Evolutionary conservation across 2,329 filamentous ascomycete species (phyloP), one percentile per base, ranked within the genome.

Genomic region (Teratosphaeria nubilosa): DNA sequence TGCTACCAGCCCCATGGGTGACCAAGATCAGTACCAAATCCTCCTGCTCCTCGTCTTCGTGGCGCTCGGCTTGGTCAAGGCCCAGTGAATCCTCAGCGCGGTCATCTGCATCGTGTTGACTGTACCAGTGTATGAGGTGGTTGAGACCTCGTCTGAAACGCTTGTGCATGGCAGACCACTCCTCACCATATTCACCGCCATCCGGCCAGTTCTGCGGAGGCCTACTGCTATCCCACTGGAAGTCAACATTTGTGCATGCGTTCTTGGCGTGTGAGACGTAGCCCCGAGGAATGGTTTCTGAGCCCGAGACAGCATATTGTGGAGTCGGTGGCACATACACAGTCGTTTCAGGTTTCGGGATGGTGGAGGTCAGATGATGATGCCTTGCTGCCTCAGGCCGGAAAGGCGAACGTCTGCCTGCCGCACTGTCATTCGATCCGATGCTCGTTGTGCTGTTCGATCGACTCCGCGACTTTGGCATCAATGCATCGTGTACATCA

Each of bases 161-260:
- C 69, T 86, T 86, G 73, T 99, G 94, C 94, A 99, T 97, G 3
- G 85, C 80, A 31, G 90, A 88, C 94, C 94, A 99, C 73, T 97
- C 94, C 73, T 99, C 94, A 0, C 90, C 91, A 66, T 90, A 88
- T 51, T 86, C 82, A 45, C 92, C 94, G 10, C 92, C 92, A 66
- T 90, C 86, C 6, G 91, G 92, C 88, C 94, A 97, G 62, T 86
- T 79, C 51, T 90, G 80, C 0, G 88, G 84, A 2, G 81, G 77
- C 14, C 88, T 82, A 80, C 91, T 92, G 60, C 91, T 96, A 69
- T 99, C 91, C 92, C 94, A 99, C 66, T 92, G 88, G 68, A 90
- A 95, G 73, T 99, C 94, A n/a, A 96, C 81, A 55, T 88, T 82
- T 5, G 89, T 80, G 68, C 91, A 97, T 13, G 87, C 84, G 69